A percentile compares a stretch with the other conserved stretches of the same genome.
These are phyloP conservation scores for Aethionema arabicum DNA, from an alignment of 345 rosid species.

Conservation along the genomic window DNA sequence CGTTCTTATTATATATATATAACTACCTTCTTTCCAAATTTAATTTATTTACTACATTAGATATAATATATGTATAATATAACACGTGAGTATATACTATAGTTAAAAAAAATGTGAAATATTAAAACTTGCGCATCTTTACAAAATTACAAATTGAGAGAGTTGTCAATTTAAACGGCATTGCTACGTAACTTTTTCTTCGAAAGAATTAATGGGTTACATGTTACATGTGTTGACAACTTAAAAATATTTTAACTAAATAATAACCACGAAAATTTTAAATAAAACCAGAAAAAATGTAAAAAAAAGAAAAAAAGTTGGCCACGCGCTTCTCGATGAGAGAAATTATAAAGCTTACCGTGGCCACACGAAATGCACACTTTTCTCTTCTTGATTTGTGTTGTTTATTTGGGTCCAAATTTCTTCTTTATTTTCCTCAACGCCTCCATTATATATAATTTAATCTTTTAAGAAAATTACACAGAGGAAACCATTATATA, in stretches of 20 bases:
- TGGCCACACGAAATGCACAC: conserved; percentile 22
- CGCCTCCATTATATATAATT: too few species aligned
- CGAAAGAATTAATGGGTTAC: conserved; percentile 21
- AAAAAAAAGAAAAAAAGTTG: background rate
- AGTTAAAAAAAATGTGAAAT: background rate
- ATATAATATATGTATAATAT: too few species aligned
- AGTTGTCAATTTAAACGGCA: conserved; percentile 14
- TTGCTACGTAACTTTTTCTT: conserved; percentile 18
- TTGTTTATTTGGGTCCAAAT: background rate
- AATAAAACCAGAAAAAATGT: too few species aligned
- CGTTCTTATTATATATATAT: too few species aligned
- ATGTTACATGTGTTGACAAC: conserved; percentile 28
- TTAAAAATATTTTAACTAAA: conserved; percentile 19
- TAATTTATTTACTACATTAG: too few species aligned
- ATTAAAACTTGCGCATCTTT: conserved; percentile 5
- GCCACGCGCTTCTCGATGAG: conserved; percentile 26
- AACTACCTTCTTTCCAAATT: too few species aligned
- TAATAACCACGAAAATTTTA: background rate
- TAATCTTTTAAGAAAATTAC: too few species aligned
- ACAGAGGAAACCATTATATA: too few species aligned
- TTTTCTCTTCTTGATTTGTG: background rate
- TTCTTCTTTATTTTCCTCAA: too few species aligned
- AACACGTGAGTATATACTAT: too few species aligned
- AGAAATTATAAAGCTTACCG: background rate
- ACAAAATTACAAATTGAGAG: conserved; percentile 17